These are phyloP conservation scores for Hemerocallis citrina DNA, from an alignment of 106 monocot species.

Conservation along the genomic window DNA sequence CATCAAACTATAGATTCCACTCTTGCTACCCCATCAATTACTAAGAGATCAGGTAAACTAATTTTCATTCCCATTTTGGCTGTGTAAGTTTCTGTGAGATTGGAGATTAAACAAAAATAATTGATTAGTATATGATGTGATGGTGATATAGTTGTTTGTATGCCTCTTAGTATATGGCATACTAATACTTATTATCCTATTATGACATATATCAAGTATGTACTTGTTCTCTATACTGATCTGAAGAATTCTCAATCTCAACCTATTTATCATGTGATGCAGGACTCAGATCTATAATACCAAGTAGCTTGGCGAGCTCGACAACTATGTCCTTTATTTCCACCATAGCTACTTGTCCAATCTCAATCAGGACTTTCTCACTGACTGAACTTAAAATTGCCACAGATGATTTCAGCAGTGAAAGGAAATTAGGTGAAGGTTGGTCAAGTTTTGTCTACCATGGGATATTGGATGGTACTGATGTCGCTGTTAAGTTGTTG, in stretches of 20 bases:
- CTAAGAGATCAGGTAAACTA: slow-evolving; percentile 61
- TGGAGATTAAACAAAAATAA: too few relatives aligned
- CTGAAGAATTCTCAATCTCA: too few relatives aligned
- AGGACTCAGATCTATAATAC: slow-evolving; percentile 44
- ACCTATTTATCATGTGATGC: slow-evolving; percentile 9
- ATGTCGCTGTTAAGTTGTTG: slow-evolving; percentile 72
- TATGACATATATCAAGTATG: too few relatives aligned
- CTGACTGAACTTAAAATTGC: slow-evolving; percentile 62
- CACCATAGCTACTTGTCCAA: slow-evolving; percentile 46
- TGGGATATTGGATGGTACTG: slow-evolving; percentile 53
- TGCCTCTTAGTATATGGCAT: too few relatives aligned
- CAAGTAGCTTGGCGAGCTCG: slow-evolving; percentile 52
- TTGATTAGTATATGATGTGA: too few relatives aligned
- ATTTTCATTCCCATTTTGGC: slow-evolving; percentile 1
- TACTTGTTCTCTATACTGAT: too few relatives aligned
- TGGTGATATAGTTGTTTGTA: too few relatives aligned
- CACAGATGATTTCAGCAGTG: slow-evolving; percentile 55
- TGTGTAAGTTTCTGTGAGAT: too few relatives aligned
- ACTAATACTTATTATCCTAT: too few relatives aligned
- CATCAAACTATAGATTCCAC: slow-evolving; percentile 15
- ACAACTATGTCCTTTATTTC: slow-evolving; percentile 43
- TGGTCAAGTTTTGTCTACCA: slow-evolving; percentile 69
- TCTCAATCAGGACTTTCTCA: slow-evolving; percentile 69
- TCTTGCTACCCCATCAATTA: slow-evolving; percentile 28
- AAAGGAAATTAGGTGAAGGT: slow-evolving; percentile 61